Conservation (phyloP, 371 early-diverging fungal species). For the Conidiobolus incongruus region DNA sequence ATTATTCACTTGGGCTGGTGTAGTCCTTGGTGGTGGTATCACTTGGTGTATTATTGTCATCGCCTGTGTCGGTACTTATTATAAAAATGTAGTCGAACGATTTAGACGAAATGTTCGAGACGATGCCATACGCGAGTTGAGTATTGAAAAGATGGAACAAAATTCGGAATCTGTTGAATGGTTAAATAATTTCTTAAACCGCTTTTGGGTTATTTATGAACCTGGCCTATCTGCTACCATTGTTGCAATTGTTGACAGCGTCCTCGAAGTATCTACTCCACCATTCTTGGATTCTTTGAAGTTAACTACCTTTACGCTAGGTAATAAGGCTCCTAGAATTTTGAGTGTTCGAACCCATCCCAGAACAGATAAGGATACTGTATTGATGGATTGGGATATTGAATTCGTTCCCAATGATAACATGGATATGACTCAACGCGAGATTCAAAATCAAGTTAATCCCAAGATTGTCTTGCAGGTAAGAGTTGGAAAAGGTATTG, state of each 20-base stretch:
- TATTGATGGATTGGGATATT: conserved; percentile 87
- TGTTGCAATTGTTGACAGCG: conserved; percentile 40
- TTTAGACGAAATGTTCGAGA: conserved; percentile 34
- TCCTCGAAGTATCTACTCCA: conserved; percentile 58
- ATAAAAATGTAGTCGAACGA: conserved; percentile 29
- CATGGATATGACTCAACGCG: conserved; percentile 29
- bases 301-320: conserved; percentile 87
- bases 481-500: conserved; percentile 67
- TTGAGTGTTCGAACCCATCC: conserved; percentile 61
- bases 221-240: conserved; percentile 63
- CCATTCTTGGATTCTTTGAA: conserved; percentile 72
- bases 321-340: conserved; percentile 90
- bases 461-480: conserved; percentile 87
- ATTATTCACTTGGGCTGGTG: conserved; percentile 1
- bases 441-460: conserved; percentile 39
- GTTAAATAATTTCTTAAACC: conserved; percentile 78
- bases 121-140: conserved; percentile 36
- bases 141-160: conserved; percentile 16
- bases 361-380: conserved; percentile 52
- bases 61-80: conserved; percentile 27
- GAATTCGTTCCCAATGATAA: conserved; percentile 68
- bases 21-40: conserved; percentile 3
- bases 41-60: conserved; percentile 4
- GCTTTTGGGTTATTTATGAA: conserved; percentile 91
- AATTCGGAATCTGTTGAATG: conserved; percentile 79